Base-by-base conservation (phyloP, 2,329 filamentous ascomycete genomes). In the Fusarium mundagurra region DNA sequence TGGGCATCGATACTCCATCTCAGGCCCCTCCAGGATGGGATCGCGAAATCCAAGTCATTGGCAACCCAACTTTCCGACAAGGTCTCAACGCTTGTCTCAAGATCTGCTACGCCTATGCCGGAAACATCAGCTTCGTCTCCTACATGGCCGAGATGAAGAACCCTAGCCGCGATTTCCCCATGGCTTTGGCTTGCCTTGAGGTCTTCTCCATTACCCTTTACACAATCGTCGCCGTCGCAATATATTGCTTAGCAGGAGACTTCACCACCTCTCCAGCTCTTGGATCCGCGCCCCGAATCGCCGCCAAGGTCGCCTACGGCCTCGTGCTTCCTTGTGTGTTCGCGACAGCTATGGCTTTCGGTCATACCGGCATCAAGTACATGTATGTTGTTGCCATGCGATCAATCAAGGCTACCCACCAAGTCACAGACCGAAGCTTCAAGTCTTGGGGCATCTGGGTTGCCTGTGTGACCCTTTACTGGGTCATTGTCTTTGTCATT, bases 391-490 rank as follows among this genome's bases (percentile, higher is more conserved):
- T 80, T 17, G 69, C 71, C 16, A 81, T 83, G 77, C 76, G 80
- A 54, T 69, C 69, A 10, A 77, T 81, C 61, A 81, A 80, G 34
- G 71, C 78, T 12, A 80, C 79, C 0, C 69, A 81, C 41, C 79
- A 80, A 50, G 72, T 82, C 60, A 83, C 82, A 2, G 77, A 80
- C 44, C 73, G 75, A 61, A 79, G 79, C 9, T 24, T 77, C 45
- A 81, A 79, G 51, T 80, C 81, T 0, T 84, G 82, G 82, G 54
- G 69, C n/a, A 72, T 77, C 10, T 83, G 82, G 82, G 66, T 84
- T 8, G 75, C 50, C 8, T 80, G 79, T 38, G 80, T 79, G 8
- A 82, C 77, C 6, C 0, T 78, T 0, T 82, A 81, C 65, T 83
- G 81, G 81, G 55, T 80, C 20, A 38, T 80, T 2, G 78, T 79